These are phyloP conservation scores for Raffaelea albimanens DNA, from an alignment of 2,329 filamentous ascomycete species.

Conservation along the genomic window DNA sequence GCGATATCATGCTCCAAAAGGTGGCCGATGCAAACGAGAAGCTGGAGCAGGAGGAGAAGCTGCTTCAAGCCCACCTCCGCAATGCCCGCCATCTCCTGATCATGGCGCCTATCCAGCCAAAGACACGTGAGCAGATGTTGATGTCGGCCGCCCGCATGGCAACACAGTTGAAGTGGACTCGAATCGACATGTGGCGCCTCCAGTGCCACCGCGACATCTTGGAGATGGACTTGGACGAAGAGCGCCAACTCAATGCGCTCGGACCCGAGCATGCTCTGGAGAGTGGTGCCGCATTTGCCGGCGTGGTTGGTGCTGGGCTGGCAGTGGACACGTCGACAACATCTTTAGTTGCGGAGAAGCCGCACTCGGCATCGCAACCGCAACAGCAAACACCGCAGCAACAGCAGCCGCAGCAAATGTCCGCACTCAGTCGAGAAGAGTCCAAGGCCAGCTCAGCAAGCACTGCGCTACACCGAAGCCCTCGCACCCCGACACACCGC, in stretches of 20 bases:
- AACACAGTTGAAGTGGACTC: slow-evolving; percentile 86
- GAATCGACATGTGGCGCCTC: slow-evolving; percentile 86
- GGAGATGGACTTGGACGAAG: slow-evolving; percentile 75
- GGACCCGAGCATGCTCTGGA: slow-evolving; percentile 19
- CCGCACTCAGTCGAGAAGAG: slow-evolving; percentile 17
- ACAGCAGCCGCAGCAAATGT: background rate
- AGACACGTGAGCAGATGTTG: slow-evolving; percentile 79
- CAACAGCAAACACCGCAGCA: background rate
- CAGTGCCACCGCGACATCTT: slow-evolving; percentile 88
- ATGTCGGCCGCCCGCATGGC: slow-evolving; percentile 74
- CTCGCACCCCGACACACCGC: slow-evolving; percentile 24
- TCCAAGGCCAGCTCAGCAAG: slow-evolving; percentile 24
- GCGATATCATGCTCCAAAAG: slow-evolving; percentile 73
- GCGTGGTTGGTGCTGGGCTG: slow-evolving; percentile 3
- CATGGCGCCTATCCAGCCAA: slow-evolving; percentile 81
- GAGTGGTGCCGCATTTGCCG: slow-evolving; percentile 10
- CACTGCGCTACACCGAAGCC: slow-evolving; percentile 22
- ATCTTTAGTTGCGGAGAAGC: background rate
- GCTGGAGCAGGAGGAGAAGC: slow-evolving; percentile 60
- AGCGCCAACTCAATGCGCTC: slow-evolving; percentile 37
- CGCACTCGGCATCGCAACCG: slow-evolving; percentile 6
- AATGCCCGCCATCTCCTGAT: slow-evolving; percentile 88
- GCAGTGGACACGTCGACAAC: background rate
- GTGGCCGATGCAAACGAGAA: slow-evolving; percentile 78
- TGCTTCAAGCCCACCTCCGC: slow-evolving; percentile 72